Conservation (phyloP, 176 grass and related monocot genomes). For the Alopecurus myosuroides region DNA sequence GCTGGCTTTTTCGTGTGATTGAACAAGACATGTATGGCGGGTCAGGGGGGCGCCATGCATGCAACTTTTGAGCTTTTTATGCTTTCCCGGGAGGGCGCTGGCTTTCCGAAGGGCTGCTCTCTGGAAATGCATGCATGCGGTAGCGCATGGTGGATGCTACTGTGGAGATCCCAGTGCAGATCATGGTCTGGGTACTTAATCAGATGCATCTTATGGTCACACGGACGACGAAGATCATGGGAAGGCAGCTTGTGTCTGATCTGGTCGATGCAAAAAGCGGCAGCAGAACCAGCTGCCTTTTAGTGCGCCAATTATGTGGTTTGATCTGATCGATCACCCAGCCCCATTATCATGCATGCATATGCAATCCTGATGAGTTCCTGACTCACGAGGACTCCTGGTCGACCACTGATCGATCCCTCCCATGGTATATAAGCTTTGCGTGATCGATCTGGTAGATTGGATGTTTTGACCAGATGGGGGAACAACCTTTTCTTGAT, state of each 20-base stretch:
- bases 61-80: conserved; percentile 35
- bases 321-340: neutral
- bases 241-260: conserved; percentile 7
- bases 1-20: conserved; percentile 40
- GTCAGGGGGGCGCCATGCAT: conserved; percentile 29
- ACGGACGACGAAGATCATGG: neutral
- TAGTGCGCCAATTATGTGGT: neutral
- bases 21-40: conserved; percentile 39
- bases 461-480: neutral
- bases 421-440: neutral
- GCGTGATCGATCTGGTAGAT: neutral
- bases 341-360: neutral
- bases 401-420: neutral
- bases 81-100: conserved; percentile 15
- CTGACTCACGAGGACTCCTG: neutral
- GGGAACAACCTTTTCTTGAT: neutral
- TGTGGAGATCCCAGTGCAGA: conserved; percentile 22
- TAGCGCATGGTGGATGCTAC: neutral
- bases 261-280: conserved; percentile 6
- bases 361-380: neutral
- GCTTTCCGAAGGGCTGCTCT: conserved; percentile 11
- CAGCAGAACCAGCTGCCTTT: neutral
- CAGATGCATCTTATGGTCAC: neutral
- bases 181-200: neutral
- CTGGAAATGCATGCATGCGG: conserved; percentile 3